A percentile compares a stretch with the other conserved stretches of the same genome.
phyloP scores from a whole-genome alignment of 169 alveolate species.

The Toxoplasma gondii region DNA sequence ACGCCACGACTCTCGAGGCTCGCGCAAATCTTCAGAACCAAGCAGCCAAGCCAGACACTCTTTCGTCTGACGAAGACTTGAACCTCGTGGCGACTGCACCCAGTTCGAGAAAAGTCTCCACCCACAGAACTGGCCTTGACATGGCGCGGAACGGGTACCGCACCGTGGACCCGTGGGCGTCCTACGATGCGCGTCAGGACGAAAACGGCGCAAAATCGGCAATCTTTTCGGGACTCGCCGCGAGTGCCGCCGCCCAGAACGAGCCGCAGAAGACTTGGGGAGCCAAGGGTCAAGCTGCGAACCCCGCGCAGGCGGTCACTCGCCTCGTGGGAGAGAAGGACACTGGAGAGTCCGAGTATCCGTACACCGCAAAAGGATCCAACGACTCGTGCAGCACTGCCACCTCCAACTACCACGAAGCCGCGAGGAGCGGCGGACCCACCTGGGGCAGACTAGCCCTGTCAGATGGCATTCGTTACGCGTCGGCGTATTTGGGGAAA shows the following conservation, averaged over 20 bases:
- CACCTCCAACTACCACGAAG: neutral
- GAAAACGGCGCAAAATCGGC: no score
- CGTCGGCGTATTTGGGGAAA: neutral
- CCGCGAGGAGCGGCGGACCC: neutral
- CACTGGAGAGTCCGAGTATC: neutral
- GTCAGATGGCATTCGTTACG: conserved; percentile 11
- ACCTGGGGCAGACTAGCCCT: conserved; percentile 6
- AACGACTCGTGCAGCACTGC: conserved; percentile 24
- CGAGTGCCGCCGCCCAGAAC: no score
- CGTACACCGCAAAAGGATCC: neutral
- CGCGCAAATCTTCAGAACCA: no score
- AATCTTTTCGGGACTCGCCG: no score
- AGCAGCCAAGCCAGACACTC: no score
- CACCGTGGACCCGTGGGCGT: neutral
- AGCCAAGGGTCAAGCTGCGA: neutral
- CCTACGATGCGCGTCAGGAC: neutral
- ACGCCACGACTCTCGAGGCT: no score
- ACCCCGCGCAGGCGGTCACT: neutral
- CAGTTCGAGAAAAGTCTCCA: neutral
- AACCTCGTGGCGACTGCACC: neutral
- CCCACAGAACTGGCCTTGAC: neutral
- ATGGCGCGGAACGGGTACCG: neutral
- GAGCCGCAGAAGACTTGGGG: conserved; percentile 5
- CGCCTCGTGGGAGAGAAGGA: neutral
- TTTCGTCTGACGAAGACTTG: neutral